Evolutionary conservation across 495 filamentous ascomycete species (phyloP).

Genomic region (Bacidia rubella): DNA sequence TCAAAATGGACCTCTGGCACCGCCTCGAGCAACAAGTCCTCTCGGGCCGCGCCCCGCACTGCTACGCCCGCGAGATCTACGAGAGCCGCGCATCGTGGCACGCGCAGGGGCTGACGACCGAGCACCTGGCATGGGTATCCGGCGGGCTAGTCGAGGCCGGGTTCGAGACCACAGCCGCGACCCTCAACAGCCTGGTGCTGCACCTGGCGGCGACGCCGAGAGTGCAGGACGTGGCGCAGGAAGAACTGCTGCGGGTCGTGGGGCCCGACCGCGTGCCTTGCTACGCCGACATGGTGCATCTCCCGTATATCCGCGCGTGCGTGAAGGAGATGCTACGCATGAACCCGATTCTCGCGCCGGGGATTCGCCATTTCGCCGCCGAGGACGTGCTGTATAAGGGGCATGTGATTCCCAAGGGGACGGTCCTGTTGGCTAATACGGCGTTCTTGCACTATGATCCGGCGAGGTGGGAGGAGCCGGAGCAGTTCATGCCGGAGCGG

Average conservation of each 20-base stretch:
- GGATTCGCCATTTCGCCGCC: constrained; percentile 39
- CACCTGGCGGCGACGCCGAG: constrained; percentile 35
- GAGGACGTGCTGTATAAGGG: constrained; percentile 35
- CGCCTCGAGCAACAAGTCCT: constrained; percentile 1
- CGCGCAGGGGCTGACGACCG: not conserved
- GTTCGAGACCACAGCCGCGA: constrained; percentile 29
- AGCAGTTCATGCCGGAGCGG: too few relatives aligned
- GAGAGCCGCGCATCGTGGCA: not conserved
- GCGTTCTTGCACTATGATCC: constrained; percentile 1
- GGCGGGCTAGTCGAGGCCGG: constrained; percentile 25
- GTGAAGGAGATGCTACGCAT: constrained; percentile 33
- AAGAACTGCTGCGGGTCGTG: constrained; percentile 41
- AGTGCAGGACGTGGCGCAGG: constrained; percentile 39
- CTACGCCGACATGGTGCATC: constrained; percentile 19
- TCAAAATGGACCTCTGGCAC: constrained; percentile 4
- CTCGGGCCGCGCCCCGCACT: not conserved
- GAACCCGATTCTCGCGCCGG: constrained; percentile 3
- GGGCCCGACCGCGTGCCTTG: constrained; percentile 24
- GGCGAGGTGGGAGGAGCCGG: not conserved
- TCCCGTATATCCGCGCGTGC: constrained; percentile 32
- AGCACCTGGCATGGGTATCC: not conserved
- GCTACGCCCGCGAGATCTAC: not conserved
- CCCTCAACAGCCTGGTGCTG: constrained; percentile 28
- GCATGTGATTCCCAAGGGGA: constrained; percentile 33
- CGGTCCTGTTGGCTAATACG: constrained; percentile 20